Percentiles rank a stretch among this genome's conserved stretches.
Evolutionary conservation across 75 land plant genomes (phyloP).

Genomic region (Pinus taeda): DNA sequence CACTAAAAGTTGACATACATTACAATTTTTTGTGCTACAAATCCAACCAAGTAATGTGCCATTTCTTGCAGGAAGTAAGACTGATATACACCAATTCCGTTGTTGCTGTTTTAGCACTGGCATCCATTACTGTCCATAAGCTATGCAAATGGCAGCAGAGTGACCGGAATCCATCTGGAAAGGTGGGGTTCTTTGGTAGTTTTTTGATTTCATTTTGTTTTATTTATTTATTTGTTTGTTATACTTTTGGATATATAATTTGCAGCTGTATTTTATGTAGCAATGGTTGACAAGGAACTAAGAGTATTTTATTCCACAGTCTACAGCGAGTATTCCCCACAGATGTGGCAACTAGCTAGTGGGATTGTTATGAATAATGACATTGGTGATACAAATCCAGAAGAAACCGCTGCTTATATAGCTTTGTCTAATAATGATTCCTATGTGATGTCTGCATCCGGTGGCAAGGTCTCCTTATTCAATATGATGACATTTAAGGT

Average conservation of each 20-base stretch:
- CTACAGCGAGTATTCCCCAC: slow-evolving; percentile 56
- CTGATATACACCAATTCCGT: slow-evolving; percentile 75
- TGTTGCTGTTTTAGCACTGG: slow-evolving; percentile 51
- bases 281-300: not conserved
- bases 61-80: slow-evolving; percentile 29
- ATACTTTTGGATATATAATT: no score
- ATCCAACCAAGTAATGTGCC: not conserved
- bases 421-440: no score
- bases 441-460: no score
- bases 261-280: no score
- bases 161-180: slow-evolving; percentile 42
- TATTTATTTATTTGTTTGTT: no score
- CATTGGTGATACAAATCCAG: slow-evolving; percentile 51
- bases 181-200: slow-evolving; percentile 17
- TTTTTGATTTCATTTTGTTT: no score
- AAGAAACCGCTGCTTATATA: slow-evolving; percentile 28
- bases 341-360: slow-evolving; percentile 70
- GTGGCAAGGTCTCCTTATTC: no score
- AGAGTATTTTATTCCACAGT: slow-evolving; percentile 25
- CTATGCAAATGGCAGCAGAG: slow-evolving; percentile 72
- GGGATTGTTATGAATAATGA: no score
- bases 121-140: slow-evolving; percentile 64
- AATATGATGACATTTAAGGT: no score
- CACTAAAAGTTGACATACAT: slow-evolving; percentile 49
- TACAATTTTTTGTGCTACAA: not conserved